A percentile compares a stretch with the other conserved stretches of the same genome.
Conservation (phyloP, 805 yeast genomes). For the Starmerella sirachaensis region DNA sequence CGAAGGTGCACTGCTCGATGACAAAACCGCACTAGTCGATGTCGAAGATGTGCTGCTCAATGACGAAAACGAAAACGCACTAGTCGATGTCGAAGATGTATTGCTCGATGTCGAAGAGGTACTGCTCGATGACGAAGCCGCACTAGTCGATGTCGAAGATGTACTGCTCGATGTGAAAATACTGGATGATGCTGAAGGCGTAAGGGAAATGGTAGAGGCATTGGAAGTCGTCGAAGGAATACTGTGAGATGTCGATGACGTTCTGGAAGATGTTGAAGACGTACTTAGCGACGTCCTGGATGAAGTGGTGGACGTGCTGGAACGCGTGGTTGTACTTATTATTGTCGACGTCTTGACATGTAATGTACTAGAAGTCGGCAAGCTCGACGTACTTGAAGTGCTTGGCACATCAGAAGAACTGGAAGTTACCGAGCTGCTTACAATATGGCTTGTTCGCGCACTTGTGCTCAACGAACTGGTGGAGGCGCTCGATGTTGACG, state of each 20-base stretch:
- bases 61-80: background rate
- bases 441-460: too few species aligned
- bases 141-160: background rate
- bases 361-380: too few species aligned
- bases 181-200: background rate
- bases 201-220: background rate
- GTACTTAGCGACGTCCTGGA: background rate
- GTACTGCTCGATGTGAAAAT: background rate
- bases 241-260: too few species aligned
- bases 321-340: background rate
- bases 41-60: background rate
- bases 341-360: background rate
- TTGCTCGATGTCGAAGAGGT: background rate
- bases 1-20: background rate
- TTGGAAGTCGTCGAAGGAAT: background rate
- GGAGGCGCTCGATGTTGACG: too few species aligned
- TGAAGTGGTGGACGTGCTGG: slow-evolving; percentile 1
- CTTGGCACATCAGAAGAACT: too few species aligned
- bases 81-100: background rate
- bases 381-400: too few species aligned
- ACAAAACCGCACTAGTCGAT: background rate
- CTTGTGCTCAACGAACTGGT: too few species aligned
- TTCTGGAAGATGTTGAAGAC: background rate
- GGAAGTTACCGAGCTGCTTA: too few species aligned
- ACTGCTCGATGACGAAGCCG: background rate